phyloP scores from a whole-genome alignment of 345 rosid species.

The Boechera retrofracta region DNA sequence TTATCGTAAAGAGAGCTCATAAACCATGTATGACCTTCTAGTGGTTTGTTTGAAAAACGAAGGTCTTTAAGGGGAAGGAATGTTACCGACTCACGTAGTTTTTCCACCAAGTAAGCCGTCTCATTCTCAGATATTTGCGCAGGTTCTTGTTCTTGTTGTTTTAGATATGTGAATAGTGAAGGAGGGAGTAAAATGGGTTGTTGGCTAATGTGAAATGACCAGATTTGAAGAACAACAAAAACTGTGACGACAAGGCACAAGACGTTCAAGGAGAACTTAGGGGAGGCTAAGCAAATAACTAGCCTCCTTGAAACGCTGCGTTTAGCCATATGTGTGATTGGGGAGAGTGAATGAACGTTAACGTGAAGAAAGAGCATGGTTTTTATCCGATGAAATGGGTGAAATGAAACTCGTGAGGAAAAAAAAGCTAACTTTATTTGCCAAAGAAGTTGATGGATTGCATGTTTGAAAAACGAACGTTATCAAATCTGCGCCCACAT shows the following conservation, averaged over 20 bases:
- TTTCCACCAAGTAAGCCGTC: constrained; percentile 40
- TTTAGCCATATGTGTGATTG: constrained; percentile 9
- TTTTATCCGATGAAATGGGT: constrained; percentile 19
- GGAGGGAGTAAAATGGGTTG: constrained; percentile 29
- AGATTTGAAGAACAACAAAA: constrained; percentile 40
- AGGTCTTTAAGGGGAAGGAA: constrained; percentile 74
- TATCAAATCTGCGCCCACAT: constrained; percentile 1
- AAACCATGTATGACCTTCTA: constrained; percentile 74
- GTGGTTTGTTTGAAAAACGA: constrained; percentile 55
- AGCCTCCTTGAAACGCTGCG: constrained; percentile 15
- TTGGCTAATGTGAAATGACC: constrained; percentile 34
- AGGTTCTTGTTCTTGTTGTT: constrained; percentile 14
- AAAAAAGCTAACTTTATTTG: constrained; percentile 13
- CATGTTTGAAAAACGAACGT: constrained; percentile 26
- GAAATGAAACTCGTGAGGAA: constrained; percentile 33
- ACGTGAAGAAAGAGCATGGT: constrained; percentile 7
- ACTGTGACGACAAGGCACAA: constrained; percentile 34
- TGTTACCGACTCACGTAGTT: constrained; percentile 58
- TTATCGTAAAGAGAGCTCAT: constrained; percentile 73
- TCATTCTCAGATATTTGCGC: neutral
- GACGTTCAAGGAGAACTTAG: constrained; percentile 22
- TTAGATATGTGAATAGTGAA: constrained; percentile 27
- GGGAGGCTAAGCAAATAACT: constrained; percentile 18
- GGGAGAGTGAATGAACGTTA: neutral
- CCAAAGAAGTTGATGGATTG: constrained; percentile 26